Evolutionary conservation across 805 yeast genomes (phyloP).

Genomic region (Yarrowia keelungensis): DNA sequence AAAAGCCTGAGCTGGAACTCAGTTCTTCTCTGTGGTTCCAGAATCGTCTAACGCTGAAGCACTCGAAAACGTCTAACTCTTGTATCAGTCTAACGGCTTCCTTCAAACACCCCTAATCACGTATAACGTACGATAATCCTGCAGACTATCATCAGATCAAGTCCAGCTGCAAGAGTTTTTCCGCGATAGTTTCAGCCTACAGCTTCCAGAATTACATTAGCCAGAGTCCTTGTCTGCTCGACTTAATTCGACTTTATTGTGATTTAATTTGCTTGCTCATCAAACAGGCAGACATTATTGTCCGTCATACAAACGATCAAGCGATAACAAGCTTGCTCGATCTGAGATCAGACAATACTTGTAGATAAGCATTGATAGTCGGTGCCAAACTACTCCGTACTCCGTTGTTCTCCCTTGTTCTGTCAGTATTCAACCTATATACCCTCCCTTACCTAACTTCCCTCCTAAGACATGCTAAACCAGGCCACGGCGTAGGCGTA

Average conservation of each 20-base stretch:
- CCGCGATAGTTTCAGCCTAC: neutral
- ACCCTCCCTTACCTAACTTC: neutral
- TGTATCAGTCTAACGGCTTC: too few relatives aligned
- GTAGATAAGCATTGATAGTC: neutral
- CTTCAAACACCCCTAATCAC: too few relatives aligned
- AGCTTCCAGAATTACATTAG: too few relatives aligned
- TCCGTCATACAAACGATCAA: too few relatives aligned
- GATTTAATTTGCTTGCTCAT: neutral
- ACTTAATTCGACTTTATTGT: too few relatives aligned
- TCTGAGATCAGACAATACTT: too few relatives aligned
- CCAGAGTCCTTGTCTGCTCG: too few relatives aligned
- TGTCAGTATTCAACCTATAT: conserved; percentile 27
- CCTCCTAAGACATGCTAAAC: conserved; percentile 26
- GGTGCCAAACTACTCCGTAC: too few relatives aligned
- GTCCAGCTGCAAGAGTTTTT: neutral
- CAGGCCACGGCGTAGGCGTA: conserved; percentile 27
- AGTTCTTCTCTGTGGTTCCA: too few relatives aligned
- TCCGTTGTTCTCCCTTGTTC: neutral
- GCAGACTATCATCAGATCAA: neutral
- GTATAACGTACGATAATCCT: neutral
- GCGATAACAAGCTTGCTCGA: too few relatives aligned
- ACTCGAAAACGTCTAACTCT: too few relatives aligned
- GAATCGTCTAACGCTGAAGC: neutral
- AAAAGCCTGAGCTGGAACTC: neutral
- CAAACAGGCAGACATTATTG: neutral